phyloP scores from a whole-genome alignment of 768 basidiomycete species.

The Termitomyces heimii region DNA sequence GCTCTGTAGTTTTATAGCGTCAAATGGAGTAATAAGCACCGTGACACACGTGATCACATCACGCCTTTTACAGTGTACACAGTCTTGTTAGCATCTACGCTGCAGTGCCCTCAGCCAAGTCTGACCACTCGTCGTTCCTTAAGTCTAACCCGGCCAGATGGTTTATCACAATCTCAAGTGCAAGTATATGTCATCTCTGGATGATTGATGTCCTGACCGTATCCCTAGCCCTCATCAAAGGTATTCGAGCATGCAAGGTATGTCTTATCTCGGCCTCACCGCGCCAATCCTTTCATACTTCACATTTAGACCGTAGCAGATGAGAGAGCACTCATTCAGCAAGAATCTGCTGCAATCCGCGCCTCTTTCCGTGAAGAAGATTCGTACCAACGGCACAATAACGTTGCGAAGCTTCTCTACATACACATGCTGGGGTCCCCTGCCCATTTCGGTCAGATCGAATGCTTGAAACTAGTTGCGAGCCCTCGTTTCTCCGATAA shows the following conservation, averaged over 20 bases:
- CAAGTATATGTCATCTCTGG: slow-evolving; percentile 20
- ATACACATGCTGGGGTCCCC: slow-evolving; percentile 99
- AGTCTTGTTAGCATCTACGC: neutral
- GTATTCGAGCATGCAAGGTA: slow-evolving; percentile 96
- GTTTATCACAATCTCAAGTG: slow-evolving; percentile 87
- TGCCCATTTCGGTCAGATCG: slow-evolving; percentile 98
- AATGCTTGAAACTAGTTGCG: slow-evolving; percentile 91
- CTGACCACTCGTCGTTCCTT: neutral
- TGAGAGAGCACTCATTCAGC: slow-evolving; percentile 94
- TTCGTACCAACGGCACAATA: slow-evolving; percentile 91
- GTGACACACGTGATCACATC: slow-evolving; percentile 6
- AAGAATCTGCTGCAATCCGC: slow-evolving; percentile 95
- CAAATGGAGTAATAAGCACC: neutral
- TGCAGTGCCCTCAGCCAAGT: slow-evolving; percentile 1
- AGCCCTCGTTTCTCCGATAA: slow-evolving; percentile 96
- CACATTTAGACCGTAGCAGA: slow-evolving; percentile 85
- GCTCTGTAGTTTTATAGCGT: too few species aligned
- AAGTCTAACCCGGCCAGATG: slow-evolving; percentile 34
- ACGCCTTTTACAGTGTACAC: neutral
- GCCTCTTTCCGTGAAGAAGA: slow-evolving; percentile 98
- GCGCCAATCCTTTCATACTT: slow-evolving; percentile 12
- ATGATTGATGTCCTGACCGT: slow-evolving; percentile 18
- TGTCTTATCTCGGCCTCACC: slow-evolving; percentile 10
- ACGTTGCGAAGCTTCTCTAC: slow-evolving; percentile 96
- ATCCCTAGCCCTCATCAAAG: slow-evolving; percentile 86